phyloP scores from a whole-genome alignment of 2,329 filamentous ascomycete species.

The Fusarium praegraminearum region DNA sequence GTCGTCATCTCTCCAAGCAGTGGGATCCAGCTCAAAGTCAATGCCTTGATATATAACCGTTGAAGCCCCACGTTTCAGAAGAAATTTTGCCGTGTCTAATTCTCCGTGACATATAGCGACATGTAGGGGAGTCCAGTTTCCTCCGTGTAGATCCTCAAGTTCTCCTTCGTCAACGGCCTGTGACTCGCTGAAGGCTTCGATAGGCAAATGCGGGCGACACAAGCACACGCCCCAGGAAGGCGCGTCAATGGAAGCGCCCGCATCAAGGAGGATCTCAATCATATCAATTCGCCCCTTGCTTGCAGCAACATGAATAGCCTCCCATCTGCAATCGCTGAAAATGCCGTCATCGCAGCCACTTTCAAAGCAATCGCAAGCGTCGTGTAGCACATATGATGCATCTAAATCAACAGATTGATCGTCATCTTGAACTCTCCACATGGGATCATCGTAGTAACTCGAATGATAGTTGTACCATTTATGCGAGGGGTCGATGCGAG shows the following conservation, averaged over 20 bases:
- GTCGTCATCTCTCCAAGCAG: conserved; percentile 42
- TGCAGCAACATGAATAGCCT: conserved; percentile 46
- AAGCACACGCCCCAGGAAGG: conserved; percentile 46
- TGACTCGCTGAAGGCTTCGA: conserved; percentile 45
- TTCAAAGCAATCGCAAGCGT: conserved; percentile 45
- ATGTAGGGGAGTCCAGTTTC: conserved; percentile 48
- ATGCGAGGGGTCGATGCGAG: conserved; percentile 38
- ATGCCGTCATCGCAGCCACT: conserved; percentile 47
- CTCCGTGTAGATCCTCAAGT: conserved; percentile 46
- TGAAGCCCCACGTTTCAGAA: conserved; percentile 43
- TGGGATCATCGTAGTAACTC: conserved; percentile 45
- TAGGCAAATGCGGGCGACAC: conserved; percentile 46
- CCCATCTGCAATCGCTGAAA: conserved; percentile 48
- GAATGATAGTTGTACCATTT: conserved; percentile 49
- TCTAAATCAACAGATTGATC: conserved; percentile 46
- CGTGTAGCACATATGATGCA: conserved; percentile 41
- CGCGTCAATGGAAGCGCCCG: conserved; percentile 43
- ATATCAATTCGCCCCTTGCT: conserved; percentile 47
- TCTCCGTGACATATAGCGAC: conserved; percentile 46
- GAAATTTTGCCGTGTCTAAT: conserved; percentile 43
- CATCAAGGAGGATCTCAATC: conserved; percentile 44
- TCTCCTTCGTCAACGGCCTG: conserved; percentile 46
- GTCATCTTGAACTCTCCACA: conserved; percentile 45
- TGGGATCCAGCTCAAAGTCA: conserved; percentile 42
- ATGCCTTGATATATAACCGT: conserved; percentile 44